Base-by-base conservation (phyloP, 345 rosid genomes). In the Noccaea caerulescens region DNA sequence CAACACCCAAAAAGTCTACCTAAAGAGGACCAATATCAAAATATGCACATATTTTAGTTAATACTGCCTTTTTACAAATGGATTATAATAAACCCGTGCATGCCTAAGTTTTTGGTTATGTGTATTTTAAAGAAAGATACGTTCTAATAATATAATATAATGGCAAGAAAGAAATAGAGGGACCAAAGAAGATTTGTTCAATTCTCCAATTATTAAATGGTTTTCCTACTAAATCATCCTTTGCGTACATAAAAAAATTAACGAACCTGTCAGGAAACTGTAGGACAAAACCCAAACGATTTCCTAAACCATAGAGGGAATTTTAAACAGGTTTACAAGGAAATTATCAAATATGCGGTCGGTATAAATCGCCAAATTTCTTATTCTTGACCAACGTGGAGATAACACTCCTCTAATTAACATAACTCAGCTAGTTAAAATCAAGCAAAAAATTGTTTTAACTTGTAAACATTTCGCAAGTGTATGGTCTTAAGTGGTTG, bases 401-500 rank as follows among this genome's bases (percentile, higher is more conserved):
- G 6, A 52, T 34, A 43, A 4, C 63, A 57, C 8, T 44, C 37
- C 4, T 68, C 37, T 36, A 34, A 45, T 12, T 33, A 32, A 34
- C 25, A 45, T 20, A 47, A 23, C 39, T 34, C 32, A 44, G 39
- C 25, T 62, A 10, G 30, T 27, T 27, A 27, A 27, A 25, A 10
- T 49, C 18, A 68, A 36, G 30, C 11, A 23, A 61, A 44, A 72
- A 36, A 45, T 45, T 51, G 33, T 70, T 9, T 52, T 69, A 52
- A 16, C 44, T 14, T 55, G 23, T 18, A 63, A 51, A 7, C 41
- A 37, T 45, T 5, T 45, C 47, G 73, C 66, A 14, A 75, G 75
- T 67, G 49, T 61, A 53, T 36, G 57, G 56, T 32, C 25, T 42
- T 38, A 60, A 81, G 86, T 80, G 86, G 73, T 55, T 70, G 73